Conservation (phyloP, 441 rosid genomes). For the Adansonia rubrostipa region DNA sequence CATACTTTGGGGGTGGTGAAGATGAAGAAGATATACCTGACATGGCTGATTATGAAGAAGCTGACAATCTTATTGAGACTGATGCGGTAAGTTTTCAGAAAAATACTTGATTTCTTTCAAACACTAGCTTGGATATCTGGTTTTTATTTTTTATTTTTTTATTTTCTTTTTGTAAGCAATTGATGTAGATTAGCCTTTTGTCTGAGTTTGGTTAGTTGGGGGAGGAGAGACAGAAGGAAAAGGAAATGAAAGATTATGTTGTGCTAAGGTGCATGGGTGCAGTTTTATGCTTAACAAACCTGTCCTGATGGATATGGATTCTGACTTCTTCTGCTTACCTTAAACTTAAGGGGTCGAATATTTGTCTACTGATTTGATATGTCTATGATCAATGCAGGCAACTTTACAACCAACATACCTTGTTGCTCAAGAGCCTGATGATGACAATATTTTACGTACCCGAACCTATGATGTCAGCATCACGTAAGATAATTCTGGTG, state of each 20-base stretch:
- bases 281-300: neutral
- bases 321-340: neutral
- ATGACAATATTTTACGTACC: slow-evolving; percentile 87
- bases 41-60: slow-evolving; percentile 86
- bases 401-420: slow-evolving; percentile 72
- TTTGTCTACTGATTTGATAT: slow-evolving; percentile 8
- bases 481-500: slow-evolving; percentile 67
- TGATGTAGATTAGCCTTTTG: slow-evolving; percentile 1
- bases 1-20: slow-evolving; percentile 77
- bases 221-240: neutral
- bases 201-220: slow-evolving; percentile 3
- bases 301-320: slow-evolving; percentile 8
- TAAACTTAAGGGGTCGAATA: neutral
- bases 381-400: slow-evolving; percentile 58
- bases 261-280: neutral
- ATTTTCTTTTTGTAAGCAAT: slow-evolving; percentile 15
- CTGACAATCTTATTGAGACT: slow-evolving; percentile 69
- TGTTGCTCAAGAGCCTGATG: slow-evolving; percentile 92
- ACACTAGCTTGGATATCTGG: neutral
- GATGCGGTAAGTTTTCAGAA: slow-evolving; percentile 67
- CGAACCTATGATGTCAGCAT: slow-evolving; percentile 99
- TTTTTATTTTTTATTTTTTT: neutral
- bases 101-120: slow-evolving; percentile 10
- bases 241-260: neutral
- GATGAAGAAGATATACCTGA: slow-evolving; percentile 96